phyloP scores from a whole-genome alignment of 768 basidiomycete genomes.

The Dioszegia aurantiaca region DNA sequence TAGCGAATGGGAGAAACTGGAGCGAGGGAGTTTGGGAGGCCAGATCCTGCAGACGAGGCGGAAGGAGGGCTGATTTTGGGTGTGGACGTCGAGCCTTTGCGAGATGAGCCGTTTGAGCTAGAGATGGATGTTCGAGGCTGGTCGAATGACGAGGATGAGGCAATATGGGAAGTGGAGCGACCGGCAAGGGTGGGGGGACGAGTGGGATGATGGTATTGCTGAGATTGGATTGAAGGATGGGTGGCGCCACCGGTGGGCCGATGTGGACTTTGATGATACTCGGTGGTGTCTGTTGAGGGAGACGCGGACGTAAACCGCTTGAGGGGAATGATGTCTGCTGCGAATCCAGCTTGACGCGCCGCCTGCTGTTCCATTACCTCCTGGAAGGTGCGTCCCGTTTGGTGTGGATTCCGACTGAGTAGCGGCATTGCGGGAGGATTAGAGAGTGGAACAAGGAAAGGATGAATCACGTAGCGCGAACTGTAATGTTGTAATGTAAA shows the following conservation, averaged over 20 bases:
- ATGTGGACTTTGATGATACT: no score
- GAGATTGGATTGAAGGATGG: no score
- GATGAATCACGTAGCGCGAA: no score
- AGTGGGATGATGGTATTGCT: no score
- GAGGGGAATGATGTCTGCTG: not conserved
- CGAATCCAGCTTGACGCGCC: conserved; percentile 10
- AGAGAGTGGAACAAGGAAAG: no score
- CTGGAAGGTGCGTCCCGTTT: conserved; percentile 7
- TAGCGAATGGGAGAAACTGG: not conserved
- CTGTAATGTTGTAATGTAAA: no score
- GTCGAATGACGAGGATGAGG: not conserved
- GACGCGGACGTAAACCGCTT: not conserved
- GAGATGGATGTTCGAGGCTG: not conserved
- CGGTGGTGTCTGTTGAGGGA: no score
- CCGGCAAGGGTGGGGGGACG: no score
- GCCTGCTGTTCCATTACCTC: conserved; percentile 12
- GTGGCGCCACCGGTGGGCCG: no score
- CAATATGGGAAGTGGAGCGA: not conserved
- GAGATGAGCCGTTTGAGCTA: not conserved
- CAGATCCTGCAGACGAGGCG: not conserved
- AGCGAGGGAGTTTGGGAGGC: conserved; percentile 1
- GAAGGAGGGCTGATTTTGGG: not conserved
- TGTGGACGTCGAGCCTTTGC: not conserved
- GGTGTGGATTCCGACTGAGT: not conserved
- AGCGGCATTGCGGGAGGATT: not conserved